phyloP scores from a whole-genome alignment of 176 grass and related monocot species.

The Ananas comosus region DNA sequence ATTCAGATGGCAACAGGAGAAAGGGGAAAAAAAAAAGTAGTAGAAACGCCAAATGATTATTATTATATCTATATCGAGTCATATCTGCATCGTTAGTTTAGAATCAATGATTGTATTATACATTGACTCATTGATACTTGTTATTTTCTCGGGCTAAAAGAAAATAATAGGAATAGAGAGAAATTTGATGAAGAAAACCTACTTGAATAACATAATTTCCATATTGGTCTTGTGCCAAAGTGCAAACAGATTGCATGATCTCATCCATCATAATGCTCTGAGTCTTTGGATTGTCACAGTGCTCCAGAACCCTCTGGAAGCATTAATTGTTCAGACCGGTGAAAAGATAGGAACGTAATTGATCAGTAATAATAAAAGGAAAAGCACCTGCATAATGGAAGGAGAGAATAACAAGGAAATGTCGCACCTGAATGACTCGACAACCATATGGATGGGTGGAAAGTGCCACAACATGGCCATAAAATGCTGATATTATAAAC shows the following conservation, averaged over 20 bases:
- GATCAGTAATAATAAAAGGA: background rate
- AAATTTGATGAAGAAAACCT: background rate
- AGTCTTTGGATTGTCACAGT: conserved; percentile 77
- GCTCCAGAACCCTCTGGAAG: conserved; percentile 82
- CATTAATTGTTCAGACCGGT: background rate
- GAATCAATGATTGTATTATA: no score
- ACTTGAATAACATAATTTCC: conserved; percentile 99
- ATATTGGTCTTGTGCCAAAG: conserved; percentile 87
- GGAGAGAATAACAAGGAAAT: conserved; percentile 2
- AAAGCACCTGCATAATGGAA: background rate
- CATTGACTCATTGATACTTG: no score
- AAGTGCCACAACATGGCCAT: conserved; percentile 69
- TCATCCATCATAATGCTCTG: conserved; percentile 90
- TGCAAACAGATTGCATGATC: conserved; percentile 75
- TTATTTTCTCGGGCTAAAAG: background rate
- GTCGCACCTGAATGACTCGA: conserved; percentile 83
- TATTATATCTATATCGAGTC: no score
- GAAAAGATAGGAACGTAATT: background rate
- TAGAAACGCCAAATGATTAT: no score
- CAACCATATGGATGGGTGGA: conserved; percentile 98
- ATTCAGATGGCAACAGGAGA: no score
- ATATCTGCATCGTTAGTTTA: no score
- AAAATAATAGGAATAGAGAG: background rate
- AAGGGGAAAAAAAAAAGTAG: no score
- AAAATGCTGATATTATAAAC: conserved; percentile 81